phyloP scores from a whole-genome alignment of 768 basidiomycete genomes.

The Tulasnella calospora region DNA sequence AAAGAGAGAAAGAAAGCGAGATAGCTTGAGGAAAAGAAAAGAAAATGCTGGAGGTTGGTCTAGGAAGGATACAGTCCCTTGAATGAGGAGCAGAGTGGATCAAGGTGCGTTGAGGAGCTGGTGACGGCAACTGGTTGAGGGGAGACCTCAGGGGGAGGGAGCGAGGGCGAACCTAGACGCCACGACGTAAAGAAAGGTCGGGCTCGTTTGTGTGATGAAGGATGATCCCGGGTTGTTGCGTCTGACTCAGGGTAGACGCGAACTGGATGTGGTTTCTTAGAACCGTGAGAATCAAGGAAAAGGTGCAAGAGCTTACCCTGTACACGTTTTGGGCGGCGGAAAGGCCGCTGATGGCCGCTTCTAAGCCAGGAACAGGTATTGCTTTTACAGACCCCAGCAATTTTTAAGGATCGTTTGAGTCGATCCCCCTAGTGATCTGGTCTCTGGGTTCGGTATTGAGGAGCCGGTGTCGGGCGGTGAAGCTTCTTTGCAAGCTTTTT shows the following conservation, averaged over 20 bases:
- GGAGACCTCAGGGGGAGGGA: slow-evolving; percentile 14
- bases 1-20: neutral
- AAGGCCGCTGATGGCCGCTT: slow-evolving; percentile 1
- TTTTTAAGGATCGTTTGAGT: neutral
- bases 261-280: neutral
- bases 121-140: neutral
- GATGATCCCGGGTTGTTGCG: neutral
- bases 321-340: neutral
- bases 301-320: neutral
- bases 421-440: neutral
- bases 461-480: neutral
- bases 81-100: slow-evolving; percentile 9
- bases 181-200: slow-evolving; percentile 11
- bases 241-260: slow-evolving; percentile 16
- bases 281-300: neutral
- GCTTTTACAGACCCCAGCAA: neutral
- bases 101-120: slow-evolving; percentile 7
- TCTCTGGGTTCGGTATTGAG: neutral
- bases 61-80: neutral
- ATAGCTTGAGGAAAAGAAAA: neutral
- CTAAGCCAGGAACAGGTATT: neutral
- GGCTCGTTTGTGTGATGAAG: slow-evolving; percentile 6
- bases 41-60: neutral
- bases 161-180: slow-evolving; percentile 3
- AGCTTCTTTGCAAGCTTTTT: slow-evolving; percentile 1